A percentile compares a stretch with the other conserved stretches of the same genome.
Evolutionary conservation across 768 basidiomycete species (phyloP).

Genomic region (Russula abietina): DNA sequence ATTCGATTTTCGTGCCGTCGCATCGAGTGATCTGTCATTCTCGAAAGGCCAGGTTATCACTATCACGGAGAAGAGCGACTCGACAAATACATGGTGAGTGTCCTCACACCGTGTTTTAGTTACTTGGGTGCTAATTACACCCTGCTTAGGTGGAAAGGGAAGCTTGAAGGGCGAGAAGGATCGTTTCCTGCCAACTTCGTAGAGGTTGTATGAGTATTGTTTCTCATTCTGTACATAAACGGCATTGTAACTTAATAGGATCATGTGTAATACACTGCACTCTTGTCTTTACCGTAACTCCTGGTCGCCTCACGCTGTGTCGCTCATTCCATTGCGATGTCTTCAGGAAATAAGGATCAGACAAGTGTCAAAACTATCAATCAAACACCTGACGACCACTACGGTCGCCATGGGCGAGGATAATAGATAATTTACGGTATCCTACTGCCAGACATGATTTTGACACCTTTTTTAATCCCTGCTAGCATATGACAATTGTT

Average conservation of each 20-base stretch:
- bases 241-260: no score
- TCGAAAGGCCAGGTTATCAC: constrained; percentile 68
- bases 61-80: constrained; percentile 63
- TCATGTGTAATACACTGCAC: constrained; percentile 27
- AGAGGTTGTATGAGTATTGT: constrained; percentile 48
- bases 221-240: no score
- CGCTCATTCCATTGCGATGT: constrained; percentile 37
- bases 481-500: no score
- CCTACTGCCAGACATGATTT: no score
- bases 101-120: background rate
- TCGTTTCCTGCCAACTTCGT: constrained; percentile 83
- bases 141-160: constrained; percentile 71
- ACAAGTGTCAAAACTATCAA: no score
- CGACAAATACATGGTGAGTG: constrained; percentile 65
- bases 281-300: background rate
- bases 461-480: no score
- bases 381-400: no score
- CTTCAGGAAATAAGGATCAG: no score
- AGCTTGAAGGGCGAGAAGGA: constrained; percentile 50
- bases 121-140: background rate
- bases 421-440: no score
- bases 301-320: background rate
- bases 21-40: constrained; percentile 74
- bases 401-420: no score
- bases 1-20: constrained; percentile 66